These are phyloP conservation scores for Lepidium sativum DNA, from an alignment of 345 rosid genomes.

Conservation along the genomic window DNA sequence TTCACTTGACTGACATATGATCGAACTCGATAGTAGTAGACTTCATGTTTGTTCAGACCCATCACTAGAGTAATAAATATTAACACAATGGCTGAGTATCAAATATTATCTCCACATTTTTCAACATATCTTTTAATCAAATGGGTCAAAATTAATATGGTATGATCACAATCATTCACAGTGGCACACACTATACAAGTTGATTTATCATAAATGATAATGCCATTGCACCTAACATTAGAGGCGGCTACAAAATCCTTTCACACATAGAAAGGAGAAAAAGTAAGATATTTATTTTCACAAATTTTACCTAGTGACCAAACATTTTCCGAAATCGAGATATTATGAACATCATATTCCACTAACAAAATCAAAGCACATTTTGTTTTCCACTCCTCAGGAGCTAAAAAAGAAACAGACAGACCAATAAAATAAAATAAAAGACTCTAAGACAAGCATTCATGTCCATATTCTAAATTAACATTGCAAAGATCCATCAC, in stretches of 20 bases:
- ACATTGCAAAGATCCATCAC: conserved; percentile 34
- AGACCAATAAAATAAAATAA: neutral
- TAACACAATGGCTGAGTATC: no score
- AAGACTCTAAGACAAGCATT: conserved; percentile 17
- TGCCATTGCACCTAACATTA: neutral
- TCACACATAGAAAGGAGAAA: neutral
- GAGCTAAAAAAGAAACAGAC: neutral
- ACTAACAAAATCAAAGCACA: conserved; percentile 29
- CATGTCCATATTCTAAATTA: conserved; percentile 13
- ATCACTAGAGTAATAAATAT: no score
- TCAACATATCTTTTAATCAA: no score
- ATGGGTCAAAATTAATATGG: neutral
- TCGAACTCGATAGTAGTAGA: no score
- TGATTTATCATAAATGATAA: neutral
- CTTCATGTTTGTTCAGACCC: no score
- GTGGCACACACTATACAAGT: conserved; percentile 20
- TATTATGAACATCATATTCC: conserved; percentile 24
- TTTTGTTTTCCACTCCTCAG: conserved; percentile 14
- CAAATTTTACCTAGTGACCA: neutral
- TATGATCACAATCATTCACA: neutral
- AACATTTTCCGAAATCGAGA: neutral
- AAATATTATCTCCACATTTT: no score
- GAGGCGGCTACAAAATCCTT: conserved; percentile 8
- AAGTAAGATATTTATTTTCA: neutral
- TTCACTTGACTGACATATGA: no score